Conservation (phyloP, 2,329 filamentous ascomycete genomes). For the Claviceps citrina region DNA sequence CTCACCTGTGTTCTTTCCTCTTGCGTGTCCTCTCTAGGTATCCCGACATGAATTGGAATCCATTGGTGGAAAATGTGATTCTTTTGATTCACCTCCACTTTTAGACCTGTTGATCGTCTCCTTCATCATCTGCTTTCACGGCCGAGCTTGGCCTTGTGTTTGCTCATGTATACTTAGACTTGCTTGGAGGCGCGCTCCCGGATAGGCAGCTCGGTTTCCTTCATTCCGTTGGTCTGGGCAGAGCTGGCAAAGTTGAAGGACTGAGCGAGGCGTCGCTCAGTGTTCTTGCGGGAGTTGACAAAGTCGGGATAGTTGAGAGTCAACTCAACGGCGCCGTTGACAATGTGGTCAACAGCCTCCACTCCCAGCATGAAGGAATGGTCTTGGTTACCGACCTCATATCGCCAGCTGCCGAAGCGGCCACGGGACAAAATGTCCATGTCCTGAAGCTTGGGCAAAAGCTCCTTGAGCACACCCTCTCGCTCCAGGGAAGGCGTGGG, state of each 20-base stretch:
- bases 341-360: constrained; percentile 79
- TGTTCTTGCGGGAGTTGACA: constrained; percentile 64
- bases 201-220: constrained; percentile 20
- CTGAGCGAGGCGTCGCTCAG: constrained; percentile 28
- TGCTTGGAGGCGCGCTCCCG: constrained; percentile 19
- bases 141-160: no score
- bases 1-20: neutral
- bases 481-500: constrained; percentile 89
- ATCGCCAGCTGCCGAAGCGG: constrained; percentile 94
- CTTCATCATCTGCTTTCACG: no score
- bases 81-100: neutral
- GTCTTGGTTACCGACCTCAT: constrained; percentile 94
- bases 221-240: constrained; percentile 18
- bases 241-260: constrained; percentile 24
- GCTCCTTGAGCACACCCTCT: constrained; percentile 81
- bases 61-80: neutral
- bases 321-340: constrained; percentile 77
- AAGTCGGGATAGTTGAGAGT: constrained; percentile 96
- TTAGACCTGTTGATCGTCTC: no score
- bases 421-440: constrained; percentile 90
- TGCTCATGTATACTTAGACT: neutral
- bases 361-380: constrained; percentile 96
- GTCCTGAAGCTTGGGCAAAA: constrained; percentile 82
- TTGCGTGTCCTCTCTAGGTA: neutral
- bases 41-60: neutral